Percentiles rank a stretch among this genome's conserved stretches.
Conservation (phyloP, 495 filamentous ascomycete genomes). For the Neurospora intermedia region DNA sequence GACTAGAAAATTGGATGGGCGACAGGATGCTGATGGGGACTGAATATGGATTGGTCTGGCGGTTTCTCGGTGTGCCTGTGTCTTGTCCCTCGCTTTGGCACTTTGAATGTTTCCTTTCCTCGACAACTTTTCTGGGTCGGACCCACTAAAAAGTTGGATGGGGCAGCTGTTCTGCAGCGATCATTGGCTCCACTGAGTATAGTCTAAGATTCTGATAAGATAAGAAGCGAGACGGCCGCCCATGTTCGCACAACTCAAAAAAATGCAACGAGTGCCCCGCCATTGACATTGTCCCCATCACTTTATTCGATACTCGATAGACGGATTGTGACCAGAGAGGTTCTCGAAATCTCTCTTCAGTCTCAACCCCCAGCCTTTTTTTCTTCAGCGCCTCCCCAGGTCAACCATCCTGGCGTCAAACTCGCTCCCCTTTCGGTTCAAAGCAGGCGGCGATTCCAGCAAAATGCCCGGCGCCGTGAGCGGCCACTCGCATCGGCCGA, state of each 20-base stretch:
- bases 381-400: background rate
- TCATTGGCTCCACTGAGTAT: constrained; percentile 10
- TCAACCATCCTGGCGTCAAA: background rate
- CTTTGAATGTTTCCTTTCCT: background rate
- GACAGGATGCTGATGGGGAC: background rate
- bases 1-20: background rate
- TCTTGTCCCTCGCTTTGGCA: background rate
- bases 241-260: constrained; percentile 16
- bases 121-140: constrained; percentile 10
- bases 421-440: constrained; percentile 75
- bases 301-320: background rate
- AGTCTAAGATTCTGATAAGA: constrained; percentile 13
- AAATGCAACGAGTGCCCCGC: constrained; percentile 19
- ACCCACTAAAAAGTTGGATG: constrained; percentile 20
- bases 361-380: background rate
- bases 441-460: constrained; percentile 57
- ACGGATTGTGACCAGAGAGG: background rate
- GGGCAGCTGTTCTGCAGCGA: background rate
- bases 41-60: background rate
- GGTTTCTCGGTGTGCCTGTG: background rate
- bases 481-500: constrained; percentile 77
- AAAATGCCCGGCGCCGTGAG: constrained; percentile 48
- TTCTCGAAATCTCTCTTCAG: constrained; percentile 11
- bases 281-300: constrained; percentile 5
- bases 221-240: background rate